Conservation (phyloP, 2,329 filamentous ascomycete species). For the Myriosclerotinia curreyana region DNA sequence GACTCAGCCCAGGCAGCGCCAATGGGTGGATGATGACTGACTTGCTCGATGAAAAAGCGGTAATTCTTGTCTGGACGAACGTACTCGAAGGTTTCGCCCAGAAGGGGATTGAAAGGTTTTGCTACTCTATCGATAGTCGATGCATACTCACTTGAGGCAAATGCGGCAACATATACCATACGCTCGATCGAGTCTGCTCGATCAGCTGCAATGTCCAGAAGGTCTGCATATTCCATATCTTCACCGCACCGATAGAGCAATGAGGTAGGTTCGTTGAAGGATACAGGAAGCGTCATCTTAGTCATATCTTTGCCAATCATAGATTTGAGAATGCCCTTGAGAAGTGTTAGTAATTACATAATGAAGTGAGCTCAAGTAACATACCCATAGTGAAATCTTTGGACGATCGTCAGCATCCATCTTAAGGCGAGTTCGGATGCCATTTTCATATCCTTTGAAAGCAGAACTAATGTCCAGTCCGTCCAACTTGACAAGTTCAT, state of each 20-base stretch:
- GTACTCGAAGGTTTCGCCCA: conserved; percentile 97
- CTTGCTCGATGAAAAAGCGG: conserved; percentile 97
- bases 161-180: conserved; percentile 90
- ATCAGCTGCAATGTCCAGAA: conserved; percentile 84
- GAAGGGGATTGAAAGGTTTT: conserved; percentile 94
- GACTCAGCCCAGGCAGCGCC: conserved; percentile 92
- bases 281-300: conserved; percentile 97
- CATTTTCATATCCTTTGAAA: conserved; percentile 89
- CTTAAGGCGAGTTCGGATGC: conserved; percentile 73
- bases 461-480: conserved; percentile 67
- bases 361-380: conserved; percentile 40
- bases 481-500: conserved; percentile 44
- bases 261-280: conserved; percentile 97
- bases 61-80: conserved; percentile 94
- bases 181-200: conserved; percentile 84
- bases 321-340: conserved; percentile 88
- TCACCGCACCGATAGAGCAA: conserved; percentile 91
- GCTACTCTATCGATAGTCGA: conserved; percentile 95
- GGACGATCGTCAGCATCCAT: conserved; percentile 90
- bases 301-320: conserved; percentile 99
- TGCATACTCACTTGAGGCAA: conserved; percentile 94
- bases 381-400: conserved; percentile 93
- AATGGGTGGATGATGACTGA: conserved; percentile 93
- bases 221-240: conserved; percentile 96
- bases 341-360: conserved; percentile 31